phyloP scores from a whole-genome alignment of 2,329 filamentous ascomycete genomes.

The Arthrobotrys sphaeroides region DNA sequence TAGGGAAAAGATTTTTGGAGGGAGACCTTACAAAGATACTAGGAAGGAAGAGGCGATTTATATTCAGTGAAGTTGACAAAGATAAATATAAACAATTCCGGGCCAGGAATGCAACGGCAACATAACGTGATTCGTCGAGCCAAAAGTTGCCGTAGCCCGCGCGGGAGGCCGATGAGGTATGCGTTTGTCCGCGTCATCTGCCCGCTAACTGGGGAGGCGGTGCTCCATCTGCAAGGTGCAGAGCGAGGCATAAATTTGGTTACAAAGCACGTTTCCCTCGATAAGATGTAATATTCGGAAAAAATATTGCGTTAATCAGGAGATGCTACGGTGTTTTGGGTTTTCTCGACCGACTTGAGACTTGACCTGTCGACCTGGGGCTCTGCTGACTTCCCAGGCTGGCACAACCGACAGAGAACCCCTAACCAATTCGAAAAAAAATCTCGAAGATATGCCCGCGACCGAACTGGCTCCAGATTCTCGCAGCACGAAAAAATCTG shows the following conservation, averaged over 20 bases:
- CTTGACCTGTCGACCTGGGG: not conserved
- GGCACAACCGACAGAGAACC: too few relatives aligned
- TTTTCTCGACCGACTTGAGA: not conserved
- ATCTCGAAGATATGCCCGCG: too few relatives aligned
- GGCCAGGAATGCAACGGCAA: not conserved
- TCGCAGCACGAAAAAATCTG: too few relatives aligned
- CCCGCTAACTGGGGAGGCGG: constrained; percentile 26
- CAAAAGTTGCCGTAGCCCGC: constrained; percentile 13
- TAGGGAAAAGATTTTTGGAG: not conserved
- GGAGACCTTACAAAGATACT: not conserved
- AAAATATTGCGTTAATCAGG: constrained; percentile 3
- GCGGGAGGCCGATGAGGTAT: constrained; percentile 1
- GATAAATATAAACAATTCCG: constrained; percentile 24
- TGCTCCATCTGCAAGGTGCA: constrained; percentile 32
- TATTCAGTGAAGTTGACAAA: not conserved
- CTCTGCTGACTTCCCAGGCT: not conserved
- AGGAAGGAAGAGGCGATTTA: not conserved
- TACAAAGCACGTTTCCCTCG: not conserved
- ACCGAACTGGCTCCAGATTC: too few relatives aligned
- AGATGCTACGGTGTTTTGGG: not conserved
- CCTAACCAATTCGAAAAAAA: too few relatives aligned
- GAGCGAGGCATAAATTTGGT: constrained; percentile 30
- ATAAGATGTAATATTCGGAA: not conserved
- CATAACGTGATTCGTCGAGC: constrained; percentile 8
- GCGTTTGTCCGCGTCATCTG: constrained; percentile 45